Percentiles rank a stretch among this genome's conserved stretches.
phyloP scores from a whole-genome alignment of 805 yeast species.

The Wickerhamomyces hampshirensis region DNA sequence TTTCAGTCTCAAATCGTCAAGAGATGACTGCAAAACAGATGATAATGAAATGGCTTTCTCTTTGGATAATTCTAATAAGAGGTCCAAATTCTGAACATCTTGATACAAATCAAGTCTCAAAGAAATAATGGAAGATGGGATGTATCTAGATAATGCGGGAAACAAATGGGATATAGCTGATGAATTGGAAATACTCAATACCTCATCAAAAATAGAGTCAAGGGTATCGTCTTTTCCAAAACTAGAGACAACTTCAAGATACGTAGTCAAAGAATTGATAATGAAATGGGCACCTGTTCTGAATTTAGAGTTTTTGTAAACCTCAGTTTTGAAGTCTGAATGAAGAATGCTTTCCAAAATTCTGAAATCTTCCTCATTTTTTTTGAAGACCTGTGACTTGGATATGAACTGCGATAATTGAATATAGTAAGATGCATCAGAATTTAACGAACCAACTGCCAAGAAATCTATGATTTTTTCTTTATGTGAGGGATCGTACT shows the following conservation, averaged over 20 bases:
- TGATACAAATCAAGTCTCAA: conserved; percentile 1
- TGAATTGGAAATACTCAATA: conserved; percentile 11
- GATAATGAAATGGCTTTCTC: conserved; percentile 9
- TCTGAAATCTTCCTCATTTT: conserved; percentile 16
- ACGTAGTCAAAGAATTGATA: conserved; percentile 27
- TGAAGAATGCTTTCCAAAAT: conserved; percentile 28
- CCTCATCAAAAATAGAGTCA: conserved; percentile 14
- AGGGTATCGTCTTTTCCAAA: conserved; percentile 1
- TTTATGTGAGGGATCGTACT: conserved; percentile 42
- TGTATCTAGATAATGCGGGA: conserved; percentile 15
- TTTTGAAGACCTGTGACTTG: conserved; percentile 10
- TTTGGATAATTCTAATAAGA: conserved; percentile 12
- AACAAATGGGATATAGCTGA: conserved; percentile 17
- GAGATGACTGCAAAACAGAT: conserved; percentile 11
- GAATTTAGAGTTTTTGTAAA: conserved; percentile 26
- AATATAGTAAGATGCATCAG: conserved; percentile 46
- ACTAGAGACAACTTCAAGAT: conserved; percentile 18
- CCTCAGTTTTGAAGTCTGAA: conserved; percentile 23
- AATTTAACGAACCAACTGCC: conserved; percentile 48
- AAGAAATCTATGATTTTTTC: conserved; percentile 43
- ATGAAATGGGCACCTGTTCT: conserved; percentile 28
- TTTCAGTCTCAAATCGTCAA: conserved; percentile 16
- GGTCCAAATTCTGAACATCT: conserved; percentile 6
- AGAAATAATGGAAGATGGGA: conserved; percentile 15
- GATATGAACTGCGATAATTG: conserved; percentile 20